Percentiles rank a stretch among this genome's conserved stretches.
Evolutionary conservation across 2,329 filamentous ascomycete species (phyloP).

Genomic region (Incumbomyces delicatus): DNA sequence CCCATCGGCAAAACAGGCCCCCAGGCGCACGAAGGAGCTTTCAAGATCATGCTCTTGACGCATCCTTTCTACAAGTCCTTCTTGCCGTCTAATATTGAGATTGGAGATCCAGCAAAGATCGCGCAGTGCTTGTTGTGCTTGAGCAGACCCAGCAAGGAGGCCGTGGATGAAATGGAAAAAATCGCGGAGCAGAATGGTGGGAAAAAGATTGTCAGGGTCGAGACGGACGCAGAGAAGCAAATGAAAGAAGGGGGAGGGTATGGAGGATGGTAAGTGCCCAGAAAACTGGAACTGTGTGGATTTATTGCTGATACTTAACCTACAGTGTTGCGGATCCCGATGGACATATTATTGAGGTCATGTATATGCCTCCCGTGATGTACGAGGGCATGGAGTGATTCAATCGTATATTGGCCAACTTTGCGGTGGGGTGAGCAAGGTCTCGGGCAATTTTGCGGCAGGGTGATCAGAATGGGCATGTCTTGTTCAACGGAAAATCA

Average conservation of each 20-base stretch:
- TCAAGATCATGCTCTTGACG: slow-evolving; percentile 13
- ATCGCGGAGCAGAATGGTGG: slow-evolving; percentile 5
- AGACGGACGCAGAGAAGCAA: background rate
- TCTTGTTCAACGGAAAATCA: too few species aligned
- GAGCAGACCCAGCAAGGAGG: slow-evolving; percentile 6
- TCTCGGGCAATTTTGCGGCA: too few species aligned
- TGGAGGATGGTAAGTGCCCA: slow-evolving; percentile 1
- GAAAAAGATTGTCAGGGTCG: slow-evolving; percentile 6
- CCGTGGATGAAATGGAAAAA: slow-evolving; percentile 7
- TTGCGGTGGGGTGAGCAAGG: too few species aligned
- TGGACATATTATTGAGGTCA: slow-evolving; percentile 10
- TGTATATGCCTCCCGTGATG: slow-evolving; percentile 7
- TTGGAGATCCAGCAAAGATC: slow-evolving; percentile 7
- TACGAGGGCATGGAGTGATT: slow-evolving; percentile 10
- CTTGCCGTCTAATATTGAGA: slow-evolving; percentile 5
- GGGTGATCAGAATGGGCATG: too few species aligned
- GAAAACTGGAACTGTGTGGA: background rate
- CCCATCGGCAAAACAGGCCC: slow-evolving; percentile 2
- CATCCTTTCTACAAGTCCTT: slow-evolving; percentile 8
- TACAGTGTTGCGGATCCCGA: slow-evolving; percentile 9
- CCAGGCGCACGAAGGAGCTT: slow-evolving; percentile 6
- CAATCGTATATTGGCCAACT: too few species aligned
- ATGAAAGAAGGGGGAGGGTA: slow-evolving; percentile 8
- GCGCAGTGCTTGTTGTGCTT: slow-evolving; percentile 9
- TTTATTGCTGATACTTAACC: background rate